Evolutionary conservation across 768 basidiomycete species (phyloP), one percentile per base, ranked within the genome.

Genomic region (Mycena rosella): DNA sequence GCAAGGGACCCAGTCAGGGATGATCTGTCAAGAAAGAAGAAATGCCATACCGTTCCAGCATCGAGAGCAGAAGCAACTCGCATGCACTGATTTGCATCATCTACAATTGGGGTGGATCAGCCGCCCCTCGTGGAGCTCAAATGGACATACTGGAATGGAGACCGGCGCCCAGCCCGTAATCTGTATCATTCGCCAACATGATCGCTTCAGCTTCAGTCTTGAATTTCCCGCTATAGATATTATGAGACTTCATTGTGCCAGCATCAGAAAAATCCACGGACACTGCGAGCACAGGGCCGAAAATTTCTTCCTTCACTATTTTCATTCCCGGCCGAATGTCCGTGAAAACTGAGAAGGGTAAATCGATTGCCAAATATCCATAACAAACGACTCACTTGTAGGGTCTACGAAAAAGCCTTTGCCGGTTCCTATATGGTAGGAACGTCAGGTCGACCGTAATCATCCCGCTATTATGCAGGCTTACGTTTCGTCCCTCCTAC

Each of bases 331-430:
- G 83, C 49, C 78, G 88, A 72, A 96, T 88, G 71, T 96, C 89
- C 34, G 90, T 88, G 77, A 99, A 94, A 75, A 98, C 94, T 94
- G 60, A 63, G 36, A 32, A 8, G 9, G 59, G 44, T 38, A 1
- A 44, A 22, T 44, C 22, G 15, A n/a, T 7, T 14, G 17, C 11
- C 8, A 3, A 17, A 54, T 32, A 47, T 29, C 26, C n/a, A 58
- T 24, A 47, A 26, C 34, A 60, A 42, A 73, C 47, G 47, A 74
- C 92, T 77, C 72, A 94, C 94, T 89, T 0, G 96, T 98, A 32
- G 97, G 95, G 75, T 96, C 90, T 47, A 98, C 89, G 77, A 86
- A 99, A 79, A 85, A 99, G 9, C 97, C 97, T 75, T 93, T 93
- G 2, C 87, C 87, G 0, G 83, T 63, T 72, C 69, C 69, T 70